Conservation (phyloP, 768 basidiomycete species). For the Gloeopeniophorella convolvens region DNA sequence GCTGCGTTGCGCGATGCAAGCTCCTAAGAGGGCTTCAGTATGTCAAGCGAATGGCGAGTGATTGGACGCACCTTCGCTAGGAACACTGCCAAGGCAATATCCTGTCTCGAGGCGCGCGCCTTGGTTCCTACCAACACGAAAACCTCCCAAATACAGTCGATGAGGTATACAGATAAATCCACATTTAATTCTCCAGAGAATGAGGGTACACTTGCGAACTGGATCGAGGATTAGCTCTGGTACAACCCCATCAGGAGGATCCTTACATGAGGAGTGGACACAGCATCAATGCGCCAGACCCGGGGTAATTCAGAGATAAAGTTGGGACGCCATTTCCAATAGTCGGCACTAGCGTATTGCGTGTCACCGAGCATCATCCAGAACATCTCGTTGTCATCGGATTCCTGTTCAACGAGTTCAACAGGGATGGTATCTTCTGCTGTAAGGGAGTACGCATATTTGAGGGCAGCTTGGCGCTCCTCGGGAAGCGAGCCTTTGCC, state of each 20-base stretch:
- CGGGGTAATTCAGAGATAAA: conserved; percentile 36
- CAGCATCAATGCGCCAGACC: conserved; percentile 54
- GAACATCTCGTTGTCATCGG: conserved; percentile 71
- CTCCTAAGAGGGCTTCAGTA: conserved; percentile 35
- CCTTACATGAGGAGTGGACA: neutral
- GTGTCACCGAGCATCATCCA: conserved; percentile 82
- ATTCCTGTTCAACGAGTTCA: conserved; percentile 60
- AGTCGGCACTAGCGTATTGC: conserved; percentile 69
- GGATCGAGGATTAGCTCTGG: conserved; percentile 6
- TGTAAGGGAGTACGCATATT: conserved; percentile 50
- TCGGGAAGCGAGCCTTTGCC: conserved; percentile 56
- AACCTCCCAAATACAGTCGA: conserved; percentile 76
- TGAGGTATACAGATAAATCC: conserved; percentile 48
- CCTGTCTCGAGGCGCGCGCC: conserved; percentile 52
- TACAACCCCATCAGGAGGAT: neutral
- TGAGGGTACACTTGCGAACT: conserved; percentile 44
- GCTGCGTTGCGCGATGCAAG: conserved; percentile 46
- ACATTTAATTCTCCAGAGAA: conserved; percentile 35
- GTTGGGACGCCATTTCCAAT: conserved; percentile 68
- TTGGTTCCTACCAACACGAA: conserved; percentile 66
- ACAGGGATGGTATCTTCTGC: conserved; percentile 34
- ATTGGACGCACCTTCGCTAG: conserved; percentile 43
- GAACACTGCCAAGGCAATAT: conserved; percentile 57
- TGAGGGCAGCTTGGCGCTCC: conserved; percentile 57
- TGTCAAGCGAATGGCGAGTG: neutral